Conservation (phyloP, 129 eudicot species). For the Apium graveolens region DNA sequence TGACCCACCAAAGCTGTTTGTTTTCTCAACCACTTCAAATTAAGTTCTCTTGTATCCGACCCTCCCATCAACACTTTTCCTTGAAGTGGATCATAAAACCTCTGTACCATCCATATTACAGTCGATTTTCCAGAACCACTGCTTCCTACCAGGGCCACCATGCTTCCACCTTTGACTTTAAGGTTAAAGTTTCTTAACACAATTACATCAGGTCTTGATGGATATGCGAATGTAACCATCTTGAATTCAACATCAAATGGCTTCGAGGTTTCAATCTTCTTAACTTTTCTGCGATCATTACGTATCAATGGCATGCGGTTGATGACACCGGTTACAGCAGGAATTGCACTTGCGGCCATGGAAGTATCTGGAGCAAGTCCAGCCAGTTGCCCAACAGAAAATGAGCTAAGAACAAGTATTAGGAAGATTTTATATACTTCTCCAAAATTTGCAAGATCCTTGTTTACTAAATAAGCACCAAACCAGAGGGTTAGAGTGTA, state of each 20-base stretch:
- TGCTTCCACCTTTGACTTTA: constrained; percentile 59
- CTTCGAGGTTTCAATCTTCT: constrained; percentile 44
- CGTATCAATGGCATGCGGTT: constrained; percentile 49
- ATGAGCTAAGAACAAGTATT: constrained; percentile 78
- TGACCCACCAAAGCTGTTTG: constrained; percentile 81
- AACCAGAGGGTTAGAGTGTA: constrained; percentile 53
- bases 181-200: constrained; percentile 58
- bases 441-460: constrained; percentile 42
- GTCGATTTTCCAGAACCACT: constrained; percentile 87
- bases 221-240: constrained; percentile 60
- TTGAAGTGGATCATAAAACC: constrained; percentile 72
- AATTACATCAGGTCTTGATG: constrained; percentile 55
- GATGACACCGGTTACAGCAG: constrained; percentile 39
- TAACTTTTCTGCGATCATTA: constrained; percentile 30
- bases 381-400: constrained; percentile 77
- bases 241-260: constrained; percentile 54
- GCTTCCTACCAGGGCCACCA: constrained; percentile 83
- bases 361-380: constrained; percentile 92
- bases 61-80: constrained; percentile 68
- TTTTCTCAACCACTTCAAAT: constrained; percentile 68
- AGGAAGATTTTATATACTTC: constrained; percentile 72
- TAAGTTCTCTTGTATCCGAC: constrained; percentile 49
- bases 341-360: constrained; percentile 51
- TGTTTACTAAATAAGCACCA: constrained; percentile 67
- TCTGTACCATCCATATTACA: constrained; percentile 65